Conservation (phyloP, 2,329 filamentous ascomycete species). For the Neocatenulostroma microsporum region DNA sequence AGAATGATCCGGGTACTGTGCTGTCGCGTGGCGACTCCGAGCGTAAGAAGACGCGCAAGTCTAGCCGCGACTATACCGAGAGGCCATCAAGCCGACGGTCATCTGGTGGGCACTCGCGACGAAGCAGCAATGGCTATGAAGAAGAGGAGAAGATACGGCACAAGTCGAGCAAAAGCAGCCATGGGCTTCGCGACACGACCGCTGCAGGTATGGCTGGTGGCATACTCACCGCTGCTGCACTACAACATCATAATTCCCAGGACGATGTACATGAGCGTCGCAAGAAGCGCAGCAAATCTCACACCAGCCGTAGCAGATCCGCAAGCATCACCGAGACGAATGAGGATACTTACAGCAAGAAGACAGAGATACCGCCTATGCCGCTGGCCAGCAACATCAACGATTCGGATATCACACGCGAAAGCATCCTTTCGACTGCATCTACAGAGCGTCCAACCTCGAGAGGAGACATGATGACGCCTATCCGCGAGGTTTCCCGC, state of each 20-base stretch:
- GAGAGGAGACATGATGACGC: constrained; percentile 51
- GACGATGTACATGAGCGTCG: constrained; percentile 43
- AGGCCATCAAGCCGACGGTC: constrained; percentile 23
- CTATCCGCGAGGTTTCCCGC: constrained; percentile 55
- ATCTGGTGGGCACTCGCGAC: constrained; percentile 19
- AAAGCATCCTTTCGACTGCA: constrained; percentile 77
- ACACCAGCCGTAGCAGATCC: constrained; percentile 45
- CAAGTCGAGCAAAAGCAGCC: constrained; percentile 48
- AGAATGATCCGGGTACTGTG: constrained; percentile 51
- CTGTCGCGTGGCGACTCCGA: constrained; percentile 48
- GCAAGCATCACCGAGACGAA: constrained; percentile 47
- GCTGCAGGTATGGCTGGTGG: constrained; percentile 49
- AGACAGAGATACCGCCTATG: constrained; percentile 60
- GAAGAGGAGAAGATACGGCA: constrained; percentile 46
- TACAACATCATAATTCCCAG: constrained; percentile 58
- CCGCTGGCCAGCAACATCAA: constrained; percentile 81
- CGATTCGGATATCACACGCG: constrained; percentile 77
- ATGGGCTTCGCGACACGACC: constrained; percentile 43
- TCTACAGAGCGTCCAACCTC: constrained; percentile 66
- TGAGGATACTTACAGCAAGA: constrained; percentile 42
- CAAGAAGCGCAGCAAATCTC: constrained; percentile 41
- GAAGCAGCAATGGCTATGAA: constrained; percentile 18
- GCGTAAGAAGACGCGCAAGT: constrained; percentile 47
- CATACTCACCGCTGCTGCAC: constrained; percentile 53
- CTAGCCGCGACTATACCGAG: constrained; percentile 40